Evolutionary conservation across 305 asterid species (phyloP), one percentile per base, ranked within the genome.

Genomic region (Caryopteris hybrid): DNA sequence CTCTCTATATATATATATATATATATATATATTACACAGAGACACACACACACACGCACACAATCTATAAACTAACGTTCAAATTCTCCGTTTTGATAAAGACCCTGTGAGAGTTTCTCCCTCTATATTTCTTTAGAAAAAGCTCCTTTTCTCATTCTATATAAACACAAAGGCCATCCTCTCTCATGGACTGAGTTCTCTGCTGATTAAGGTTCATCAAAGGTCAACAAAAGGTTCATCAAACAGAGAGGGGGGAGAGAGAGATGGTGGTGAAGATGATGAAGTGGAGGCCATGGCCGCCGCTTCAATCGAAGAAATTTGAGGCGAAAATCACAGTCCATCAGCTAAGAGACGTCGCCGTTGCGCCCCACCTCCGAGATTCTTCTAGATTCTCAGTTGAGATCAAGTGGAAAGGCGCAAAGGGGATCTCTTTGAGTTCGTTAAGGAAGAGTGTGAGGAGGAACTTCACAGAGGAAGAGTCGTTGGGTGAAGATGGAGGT

Each of bases 271-370:
- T 80, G 80, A 85, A 76, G 83, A 87, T 90, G 94, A 84, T 83
- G 76, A 88, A 80, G 62, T 90, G 97, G 97, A 84, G 85, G 87
- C 81, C 94, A 38, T 80, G 96, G 95, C 92, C 85, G 20, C 86
- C 85, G 6, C 55, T 75, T 4, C 65, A 80, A 33, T 73, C 85
- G 41, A 86, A 77, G 85, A 90, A 90, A 76, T 84, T 79, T 41
- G 90, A 84, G 68, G 88, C 79, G 17, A 81, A 76, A 55, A 81
- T 88, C 68, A 68, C 66, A 0, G 51, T 90, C 23, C 72, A 81
- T 34, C 72, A 75, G 13, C 56, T 90, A 1, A 68, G 66, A 54
- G 88, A 84, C 29, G 68, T 80, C 21, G 14, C 55, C 39, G 7
- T 48, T 7, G 16, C 64, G 16, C 20, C 67, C 12, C 38, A 74